phyloP scores from a whole-genome alignment of 2,329 filamentous ascomycete genomes.

The Epichloe scottii region DNA sequence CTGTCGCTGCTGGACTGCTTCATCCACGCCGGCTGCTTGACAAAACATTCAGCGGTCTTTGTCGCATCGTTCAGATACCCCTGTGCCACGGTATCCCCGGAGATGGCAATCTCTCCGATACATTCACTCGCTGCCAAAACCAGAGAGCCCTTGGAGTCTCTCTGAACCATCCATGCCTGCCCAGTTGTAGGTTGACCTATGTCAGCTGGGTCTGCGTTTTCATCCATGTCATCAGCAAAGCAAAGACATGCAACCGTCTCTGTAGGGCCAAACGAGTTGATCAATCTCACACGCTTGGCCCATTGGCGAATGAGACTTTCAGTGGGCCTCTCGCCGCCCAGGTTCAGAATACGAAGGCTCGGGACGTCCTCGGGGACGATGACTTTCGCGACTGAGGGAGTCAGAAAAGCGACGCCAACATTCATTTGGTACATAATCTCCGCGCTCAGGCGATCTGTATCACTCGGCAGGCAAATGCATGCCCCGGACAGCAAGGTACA shows the following conservation, averaged over 20 bases:
- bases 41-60: background rate
- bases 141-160: background rate
- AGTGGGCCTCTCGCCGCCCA: background rate
- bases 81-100: background rate
- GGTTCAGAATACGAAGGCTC: background rate
- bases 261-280: background rate
- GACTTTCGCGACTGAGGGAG: background rate
- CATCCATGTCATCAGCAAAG: background rate
- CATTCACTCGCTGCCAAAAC: background rate
- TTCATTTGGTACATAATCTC: conserved; percentile 6
- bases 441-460: conserved; percentile 34
- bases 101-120: background rate
- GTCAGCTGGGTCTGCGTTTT: background rate
- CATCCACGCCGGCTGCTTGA: background rate
- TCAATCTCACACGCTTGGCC: background rate
- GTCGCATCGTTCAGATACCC: background rate
- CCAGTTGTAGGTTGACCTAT: background rate
- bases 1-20: background rate
- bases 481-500: conserved; percentile 20
- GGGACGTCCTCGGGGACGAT: background rate
- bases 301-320: background rate
- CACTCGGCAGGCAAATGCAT: conserved; percentile 38
- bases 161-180: background rate
- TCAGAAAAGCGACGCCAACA: background rate
- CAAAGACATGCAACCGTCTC: background rate